These are phyloP conservation scores for Kregervanrija pseudodelftensis DNA, from an alignment of 805 yeast genomes.

Conservation along the genomic window DNA sequence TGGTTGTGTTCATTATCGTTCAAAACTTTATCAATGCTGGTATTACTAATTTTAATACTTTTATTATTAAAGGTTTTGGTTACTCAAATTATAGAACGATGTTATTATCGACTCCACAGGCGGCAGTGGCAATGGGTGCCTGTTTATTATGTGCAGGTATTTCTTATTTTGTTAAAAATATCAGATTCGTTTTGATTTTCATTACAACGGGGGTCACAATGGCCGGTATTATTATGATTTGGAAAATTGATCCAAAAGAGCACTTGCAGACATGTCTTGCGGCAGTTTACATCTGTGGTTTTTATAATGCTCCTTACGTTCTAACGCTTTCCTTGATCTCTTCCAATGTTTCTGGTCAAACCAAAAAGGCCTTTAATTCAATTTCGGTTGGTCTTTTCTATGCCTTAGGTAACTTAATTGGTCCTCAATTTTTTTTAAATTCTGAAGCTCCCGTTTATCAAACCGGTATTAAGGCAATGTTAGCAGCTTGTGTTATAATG, in stretches of 20 bases:
- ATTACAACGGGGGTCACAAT: conserved; percentile 5
- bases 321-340: conserved; percentile 7
- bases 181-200: conserved; percentile 22
- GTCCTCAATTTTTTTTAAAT: conserved; percentile 55
- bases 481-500: conserved; percentile 19
- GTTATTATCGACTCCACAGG: conserved; percentile 18
- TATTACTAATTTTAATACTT: conserved; percentile 40
- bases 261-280: background rate
- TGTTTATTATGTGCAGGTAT: conserved; percentile 16
- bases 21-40: conserved; percentile 54
- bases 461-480: conserved; percentile 48
- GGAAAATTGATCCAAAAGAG: conserved; percentile 1
- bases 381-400: conserved; percentile 33
- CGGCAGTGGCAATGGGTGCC: conserved; percentile 25
- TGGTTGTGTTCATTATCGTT: conserved; percentile 30
- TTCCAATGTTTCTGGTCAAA: conserved; percentile 52
- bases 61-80: conserved; percentile 35
- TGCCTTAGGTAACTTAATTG: conserved; percentile 51
- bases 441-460: conserved; percentile 44
- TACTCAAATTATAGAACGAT: conserved; percentile 20
- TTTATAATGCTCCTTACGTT: conserved; percentile 7
- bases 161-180: conserved; percentile 14
- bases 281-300: conserved; percentile 3
- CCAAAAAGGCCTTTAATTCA: conserved; percentile 41
- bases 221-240: conserved; percentile 4